Base-by-base conservation (phyloP, 352 stramenopile genomes). In the Globisporangium middletonii region DNA sequence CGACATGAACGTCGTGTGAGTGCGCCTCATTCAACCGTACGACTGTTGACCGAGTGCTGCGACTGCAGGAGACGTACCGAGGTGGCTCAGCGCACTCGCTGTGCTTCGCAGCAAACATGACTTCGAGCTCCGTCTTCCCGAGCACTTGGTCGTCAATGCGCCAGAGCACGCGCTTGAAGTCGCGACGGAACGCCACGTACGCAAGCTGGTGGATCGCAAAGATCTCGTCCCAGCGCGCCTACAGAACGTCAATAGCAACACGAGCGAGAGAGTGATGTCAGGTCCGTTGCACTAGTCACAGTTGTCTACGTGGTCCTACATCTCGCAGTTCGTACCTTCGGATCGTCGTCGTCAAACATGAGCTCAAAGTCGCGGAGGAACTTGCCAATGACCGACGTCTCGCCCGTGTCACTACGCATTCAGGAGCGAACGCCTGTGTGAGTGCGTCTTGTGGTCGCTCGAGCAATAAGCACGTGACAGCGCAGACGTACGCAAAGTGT, bases 101-200 rank as follows among this genome's bases (percentile, higher is more conserved):
- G 3, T 27, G 41, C 2, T 62, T 13, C 13, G 44, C 37, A 2
- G 33, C 64, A 46, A 88, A 79, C 19, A 64, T 61, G 7, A 68
- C 54, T 56, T 88, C 80, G n/a, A 90, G 77, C 44, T 73, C 60
- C 11, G 79, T 86, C 11, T 68, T 55, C 0, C 83, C 83, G 52
- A 89, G 64, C 8, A 71, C 65, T 19, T 65, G 56, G 2, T 71
- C 64, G 58, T 91, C 79, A 0, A 93, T 74, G 47, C 64, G 47
- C 23, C 57, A 69, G 49, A 93, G 53, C 26, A 72, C 68, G 23
- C 80, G 77, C 61, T 81, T 82, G 71, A 89, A 81, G 52, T 93
- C 80, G n/a, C 83, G 75, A 3, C 77, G 69, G 52, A 93, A 93
- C 23, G 68, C 41, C 15, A 58, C 60, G 11, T 75, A 64, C 6